Evolutionary conservation across 2,329 filamentous ascomycete genomes (phyloP).

Genomic region (Talaromyces funiculosus): DNA sequence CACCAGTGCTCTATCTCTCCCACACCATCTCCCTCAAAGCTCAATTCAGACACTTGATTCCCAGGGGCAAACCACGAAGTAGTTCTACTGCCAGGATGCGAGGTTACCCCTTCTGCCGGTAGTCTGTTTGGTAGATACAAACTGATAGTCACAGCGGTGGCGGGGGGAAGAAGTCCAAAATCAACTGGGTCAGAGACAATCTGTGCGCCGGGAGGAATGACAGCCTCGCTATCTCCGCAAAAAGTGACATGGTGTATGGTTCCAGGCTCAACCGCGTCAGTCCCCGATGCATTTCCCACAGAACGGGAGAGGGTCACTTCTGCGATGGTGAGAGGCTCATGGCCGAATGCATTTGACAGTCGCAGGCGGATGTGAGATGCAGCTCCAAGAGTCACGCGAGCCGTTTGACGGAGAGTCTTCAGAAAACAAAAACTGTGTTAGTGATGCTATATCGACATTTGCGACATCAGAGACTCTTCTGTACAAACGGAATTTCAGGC

Average conservation of each 20-base stretch:
- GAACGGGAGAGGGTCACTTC: conserved; percentile 55
- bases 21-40: conserved; percentile 38
- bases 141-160: conserved; percentile 51
- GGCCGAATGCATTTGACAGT: conserved; percentile 61
- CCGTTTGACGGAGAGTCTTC: conserved; percentile 49
- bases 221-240: conserved; percentile 47
- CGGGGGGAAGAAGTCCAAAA: conserved; percentile 46
- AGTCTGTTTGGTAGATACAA: conserved; percentile 57
- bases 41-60: conserved; percentile 48
- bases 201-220: conserved; percentile 52
- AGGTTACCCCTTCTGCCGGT: conserved; percentile 52
- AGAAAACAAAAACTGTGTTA: neutral
- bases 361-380: conserved; percentile 56
- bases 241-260: conserved; percentile 56
- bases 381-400: conserved; percentile 52
- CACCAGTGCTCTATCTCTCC: conserved; percentile 42
- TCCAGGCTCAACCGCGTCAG: conserved; percentile 46
- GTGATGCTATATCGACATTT: neutral
- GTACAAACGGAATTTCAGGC: conserved; percentile 55
- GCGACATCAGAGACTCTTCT: conserved; percentile 14
- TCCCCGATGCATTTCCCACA: conserved; percentile 37
- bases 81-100: conserved; percentile 60
- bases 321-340: conserved; percentile 55
- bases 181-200: conserved; percentile 58
- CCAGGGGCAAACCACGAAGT: conserved; percentile 56